These are phyloP conservation scores for Talaromyces rugulosus DNA, from an alignment of 2,329 filamentous ascomycete genomes.

Conservation along the genomic window DNA sequence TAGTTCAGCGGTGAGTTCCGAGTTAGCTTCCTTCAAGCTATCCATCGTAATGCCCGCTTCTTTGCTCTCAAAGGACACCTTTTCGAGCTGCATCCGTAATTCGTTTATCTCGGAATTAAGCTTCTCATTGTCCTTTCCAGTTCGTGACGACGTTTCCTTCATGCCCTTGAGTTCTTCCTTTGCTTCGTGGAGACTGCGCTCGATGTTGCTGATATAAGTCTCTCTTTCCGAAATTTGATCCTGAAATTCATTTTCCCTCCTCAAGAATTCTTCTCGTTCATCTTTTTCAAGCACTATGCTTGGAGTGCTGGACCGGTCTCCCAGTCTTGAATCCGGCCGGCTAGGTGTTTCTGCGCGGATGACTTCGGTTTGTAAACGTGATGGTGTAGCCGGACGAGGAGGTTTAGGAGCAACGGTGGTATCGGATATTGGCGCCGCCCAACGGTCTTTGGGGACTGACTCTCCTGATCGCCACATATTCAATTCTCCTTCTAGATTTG, in stretches of 20 bases:
- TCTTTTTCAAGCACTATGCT: conserved; percentile 89
- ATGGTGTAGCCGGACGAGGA: conserved; percentile 39
- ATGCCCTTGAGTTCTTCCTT: conserved; percentile 82
- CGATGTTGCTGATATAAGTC: conserved; percentile 69
- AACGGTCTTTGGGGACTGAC: conserved; percentile 79
- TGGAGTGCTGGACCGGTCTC: conserved; percentile 82
- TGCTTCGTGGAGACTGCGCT: conserved; percentile 74
- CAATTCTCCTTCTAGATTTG: conserved; percentile 77
- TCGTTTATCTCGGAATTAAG: conserved; percentile 84
- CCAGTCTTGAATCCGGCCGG: conserved; percentile 61
- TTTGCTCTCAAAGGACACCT: conserved; percentile 91
- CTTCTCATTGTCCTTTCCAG: conserved; percentile 85
- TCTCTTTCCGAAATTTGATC: conserved; percentile 95
- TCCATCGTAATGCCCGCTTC: conserved; percentile 98
- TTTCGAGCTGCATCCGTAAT: conserved; percentile 93
- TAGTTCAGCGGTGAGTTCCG: conserved; percentile 83
- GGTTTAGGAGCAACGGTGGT: conserved; percentile 45
- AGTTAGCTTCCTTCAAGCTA: conserved; percentile 89
- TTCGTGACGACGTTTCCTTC: conserved; percentile 79
- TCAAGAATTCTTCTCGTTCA: conserved; percentile 91
- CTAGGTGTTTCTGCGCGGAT: conserved; percentile 55
- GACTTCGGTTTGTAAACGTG: conserved; percentile 37
- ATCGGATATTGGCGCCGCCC: conserved; percentile 67
- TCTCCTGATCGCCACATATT: conserved; percentile 85
- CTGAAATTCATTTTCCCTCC: conserved; percentile 93